A percentile compares a stretch with the other conserved stretches of the same genome.
Evolutionary conservation across 2,329 filamentous ascomycete species (phyloP).

Genomic region (Epichloe sibirici): DNA sequence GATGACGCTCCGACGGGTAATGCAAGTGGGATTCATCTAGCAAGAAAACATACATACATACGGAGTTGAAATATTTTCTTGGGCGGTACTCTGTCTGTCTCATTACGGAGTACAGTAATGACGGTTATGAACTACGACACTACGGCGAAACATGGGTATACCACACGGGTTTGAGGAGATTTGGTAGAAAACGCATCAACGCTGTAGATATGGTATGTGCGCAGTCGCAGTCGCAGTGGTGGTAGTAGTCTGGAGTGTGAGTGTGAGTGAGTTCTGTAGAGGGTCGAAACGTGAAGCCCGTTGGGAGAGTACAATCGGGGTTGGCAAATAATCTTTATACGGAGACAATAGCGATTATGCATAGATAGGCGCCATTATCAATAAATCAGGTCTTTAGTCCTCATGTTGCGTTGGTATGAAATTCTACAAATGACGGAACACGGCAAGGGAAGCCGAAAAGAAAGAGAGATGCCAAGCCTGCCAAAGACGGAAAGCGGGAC

Average conservation of each 20-base stretch:
- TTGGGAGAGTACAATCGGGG: neutral
- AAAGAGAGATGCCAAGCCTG: neutral
- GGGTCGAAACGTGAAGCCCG: neutral
- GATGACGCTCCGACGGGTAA: neutral
- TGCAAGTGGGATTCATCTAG: neutral
- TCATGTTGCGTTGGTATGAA: too few relatives aligned
- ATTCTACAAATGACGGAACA: neutral
- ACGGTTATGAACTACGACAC: conserved; percentile 4
- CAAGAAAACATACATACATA: neutral
- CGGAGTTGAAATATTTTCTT: conserved; percentile 1
- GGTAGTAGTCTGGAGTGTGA: neutral
- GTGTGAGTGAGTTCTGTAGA: neutral
- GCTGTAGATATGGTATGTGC: neutral
- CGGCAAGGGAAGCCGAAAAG: neutral
- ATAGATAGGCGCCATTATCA: neutral
- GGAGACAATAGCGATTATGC: neutral
- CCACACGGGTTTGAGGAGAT: conserved; percentile 4
- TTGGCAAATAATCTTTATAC: neutral
- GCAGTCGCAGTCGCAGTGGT: neutral
- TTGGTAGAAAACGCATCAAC: neutral
- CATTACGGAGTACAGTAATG: neutral
- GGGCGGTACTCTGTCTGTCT: neutral
- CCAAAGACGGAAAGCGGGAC: neutral
- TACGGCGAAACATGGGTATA: conserved; percentile 6
- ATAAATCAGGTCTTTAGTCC: neutral